phyloP scores from a whole-genome alignment of 139 green algal species.

The Astrephomene gubernaculifera region DNA sequence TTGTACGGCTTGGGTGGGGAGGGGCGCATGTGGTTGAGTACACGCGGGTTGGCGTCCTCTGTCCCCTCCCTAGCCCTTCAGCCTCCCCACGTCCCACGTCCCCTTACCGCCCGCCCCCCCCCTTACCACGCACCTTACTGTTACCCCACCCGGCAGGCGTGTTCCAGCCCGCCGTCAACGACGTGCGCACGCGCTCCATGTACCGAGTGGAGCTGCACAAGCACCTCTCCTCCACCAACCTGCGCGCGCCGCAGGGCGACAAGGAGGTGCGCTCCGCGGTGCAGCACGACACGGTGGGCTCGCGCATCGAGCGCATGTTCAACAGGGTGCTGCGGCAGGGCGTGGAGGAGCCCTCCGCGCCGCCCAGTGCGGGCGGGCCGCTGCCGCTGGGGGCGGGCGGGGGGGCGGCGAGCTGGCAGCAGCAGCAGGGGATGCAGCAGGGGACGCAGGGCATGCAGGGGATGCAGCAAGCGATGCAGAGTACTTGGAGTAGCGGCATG shows the following conservation, averaged over 20 bases:
- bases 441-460: too few relatives aligned
- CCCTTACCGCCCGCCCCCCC: not conserved
- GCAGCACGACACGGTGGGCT: conserved; percentile 4
- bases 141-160: conserved; percentile 40
- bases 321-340: conserved; percentile 16
- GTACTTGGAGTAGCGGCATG: not conserved
- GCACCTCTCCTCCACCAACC: conserved; percentile 47
- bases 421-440: too few relatives aligned
- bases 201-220: conserved; percentile 54
- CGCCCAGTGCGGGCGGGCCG: too few relatives aligned
- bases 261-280: conserved; percentile 21
- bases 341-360: not conserved
- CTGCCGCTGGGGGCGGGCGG: not conserved
- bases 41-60: too few relatives aligned
- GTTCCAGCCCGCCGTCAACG: conserved; percentile 52
- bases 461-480: not conserved
- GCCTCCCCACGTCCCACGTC: not conserved
- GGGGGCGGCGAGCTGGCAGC: too few relatives aligned
- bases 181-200: conserved; percentile 55
- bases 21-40: too few relatives aligned
- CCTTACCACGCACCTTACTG: not conserved
- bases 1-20: too few relatives aligned
- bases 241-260: conserved; percentile 41
- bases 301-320: conserved; percentile 35
- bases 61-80: too few relatives aligned